Evolutionary conservation across 208 protist species (phyloP), one percentile per base, ranked within the genome.

Genomic region (Trypanosoma cruzi): DNA sequence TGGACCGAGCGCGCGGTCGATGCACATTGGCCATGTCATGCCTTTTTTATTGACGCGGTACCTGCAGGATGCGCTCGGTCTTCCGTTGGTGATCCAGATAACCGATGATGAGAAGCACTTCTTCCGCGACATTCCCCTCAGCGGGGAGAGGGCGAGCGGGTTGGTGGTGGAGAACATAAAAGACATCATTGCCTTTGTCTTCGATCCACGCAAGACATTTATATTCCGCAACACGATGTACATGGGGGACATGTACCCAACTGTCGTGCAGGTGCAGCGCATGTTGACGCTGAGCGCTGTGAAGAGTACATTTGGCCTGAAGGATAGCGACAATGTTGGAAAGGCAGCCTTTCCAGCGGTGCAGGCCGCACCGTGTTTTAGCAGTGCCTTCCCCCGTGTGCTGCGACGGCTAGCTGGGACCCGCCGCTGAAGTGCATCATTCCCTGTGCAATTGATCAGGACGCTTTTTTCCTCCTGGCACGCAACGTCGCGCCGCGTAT

Each of bases 81-180:
- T 98, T 20, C 98, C 98, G n/a, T 71, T 99, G 7, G 98, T 99
- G 13, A 98, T 99, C 66, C 99, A 99, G 79, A 94, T 99, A 73
- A 99, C 99, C 22, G 99, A 99, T 72, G 99, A 99, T 79, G 99
- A 99, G 76, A 99, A 99, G 83, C 99, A 94, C 60, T 88, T 99
- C 40, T 99, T 98, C 75, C 99, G 99, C 60, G 93, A 97, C 70
- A 75, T 96, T 0, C 84, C 84, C 11, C 80, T 98, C 36, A 75
- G 80, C 13, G 71, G 98, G 8, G 86, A 92, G 11, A 82, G 94
- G 68, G 73, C 78, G 10, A 76, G 93, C 32, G 64, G 83, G 24
- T 71, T 98, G n/a, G 93, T 94, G 7, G 50, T 60, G 26, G 94
- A 98, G 75, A 99, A 99, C 84, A 96, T 97, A 34, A 99, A 99